Percentiles rank a stretch among this genome's conserved stretches.
phyloP scores from a whole-genome alignment of 2,329 filamentous ascomycete genomes.

The Diaporthe ampelina region DNA sequence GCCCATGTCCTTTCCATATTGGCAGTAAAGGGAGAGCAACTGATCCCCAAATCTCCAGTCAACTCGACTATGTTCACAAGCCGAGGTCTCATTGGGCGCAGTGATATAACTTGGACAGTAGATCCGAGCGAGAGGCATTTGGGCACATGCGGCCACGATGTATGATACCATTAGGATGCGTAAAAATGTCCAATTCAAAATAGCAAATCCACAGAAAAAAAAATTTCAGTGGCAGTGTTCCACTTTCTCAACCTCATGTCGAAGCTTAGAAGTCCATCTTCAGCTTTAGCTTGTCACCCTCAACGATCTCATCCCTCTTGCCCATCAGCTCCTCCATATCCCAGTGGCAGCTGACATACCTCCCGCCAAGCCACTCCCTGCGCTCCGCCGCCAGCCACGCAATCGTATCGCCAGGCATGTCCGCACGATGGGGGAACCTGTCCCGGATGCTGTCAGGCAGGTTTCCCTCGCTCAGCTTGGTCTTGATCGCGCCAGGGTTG shows the following conservation, averaged over 20 bases:
- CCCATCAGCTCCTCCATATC: slow-evolving; percentile 9
- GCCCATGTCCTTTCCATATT: slow-evolving; percentile 23
- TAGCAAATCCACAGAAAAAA: no score
- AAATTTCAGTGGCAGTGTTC: no score
- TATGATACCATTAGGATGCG: neutral
- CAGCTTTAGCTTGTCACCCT: neutral
- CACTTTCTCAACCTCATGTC: neutral
- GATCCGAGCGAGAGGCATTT: slow-evolving; percentile 29
- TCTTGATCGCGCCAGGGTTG: slow-evolving; percentile 62
- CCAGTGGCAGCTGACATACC: slow-evolving; percentile 6
- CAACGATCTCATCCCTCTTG: slow-evolving; percentile 41
- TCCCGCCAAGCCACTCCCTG: slow-evolving; percentile 10
- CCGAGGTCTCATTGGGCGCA: slow-evolving; percentile 11
- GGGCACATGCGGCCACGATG: slow-evolving; percentile 8
- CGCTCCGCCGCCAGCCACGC: slow-evolving; percentile 5
- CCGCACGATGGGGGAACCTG: slow-evolving; percentile 61
- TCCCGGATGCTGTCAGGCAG: slow-evolving; percentile 51
- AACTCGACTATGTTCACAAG: slow-evolving; percentile 30
- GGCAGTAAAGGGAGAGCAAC: slow-evolving; percentile 3
- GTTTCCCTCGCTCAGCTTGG: slow-evolving; percentile 48
- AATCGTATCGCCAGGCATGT: slow-evolving; percentile 39
- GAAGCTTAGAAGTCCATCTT: neutral
- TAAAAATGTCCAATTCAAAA: neutral
- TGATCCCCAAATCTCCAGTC: slow-evolving; percentile 17
- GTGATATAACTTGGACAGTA: slow-evolving; percentile 1